Percentiles rank a stretch among this genome's conserved stretches.
Conservation (phyloP, 495 filamentous ascomycete species). For the Penicillium daleae region DNA sequence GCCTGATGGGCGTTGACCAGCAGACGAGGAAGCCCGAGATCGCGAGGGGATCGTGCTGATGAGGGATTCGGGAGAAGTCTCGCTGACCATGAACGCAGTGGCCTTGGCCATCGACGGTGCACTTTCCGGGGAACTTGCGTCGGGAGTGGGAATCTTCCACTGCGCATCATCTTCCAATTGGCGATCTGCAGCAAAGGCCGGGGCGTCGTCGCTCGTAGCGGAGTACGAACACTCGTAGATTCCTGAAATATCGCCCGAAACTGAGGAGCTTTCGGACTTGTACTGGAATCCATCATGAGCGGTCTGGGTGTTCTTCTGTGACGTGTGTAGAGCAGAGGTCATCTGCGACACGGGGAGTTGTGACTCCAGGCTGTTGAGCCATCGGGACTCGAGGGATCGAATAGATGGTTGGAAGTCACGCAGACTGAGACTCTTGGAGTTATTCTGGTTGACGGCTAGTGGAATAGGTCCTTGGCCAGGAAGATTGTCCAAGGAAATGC, state of each 20-base stretch:
- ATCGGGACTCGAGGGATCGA: conserved; percentile 44
- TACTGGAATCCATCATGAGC: conserved; percentile 41
- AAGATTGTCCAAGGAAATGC: conserved; percentile 29
- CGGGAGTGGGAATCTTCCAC: conserved; percentile 39
- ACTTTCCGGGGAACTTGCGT: conserved; percentile 29
- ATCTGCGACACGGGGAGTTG: conserved; percentile 41
- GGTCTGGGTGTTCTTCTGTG: conserved; percentile 30
- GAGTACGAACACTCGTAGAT: conserved; percentile 46
- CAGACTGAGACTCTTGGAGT: conserved; percentile 29
- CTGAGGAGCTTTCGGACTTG: conserved; percentile 48
- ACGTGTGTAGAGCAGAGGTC: conserved; percentile 28
- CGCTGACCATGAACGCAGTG: conserved; percentile 47
- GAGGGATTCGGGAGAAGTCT: conserved; percentile 38
- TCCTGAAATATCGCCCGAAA: conserved; percentile 41
- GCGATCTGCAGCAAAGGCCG: conserved; percentile 38
- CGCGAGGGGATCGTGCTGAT: conserved; percentile 33
- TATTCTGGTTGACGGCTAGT: conserved; percentile 31
- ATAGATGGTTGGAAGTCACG: conserved; percentile 33
- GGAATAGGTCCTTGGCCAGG: conserved; percentile 26
- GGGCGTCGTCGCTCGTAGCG: conserved; percentile 39
- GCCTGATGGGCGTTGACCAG: conserved; percentile 32
- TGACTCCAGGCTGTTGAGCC: conserved; percentile 43
- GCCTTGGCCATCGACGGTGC: conserved; percentile 35
- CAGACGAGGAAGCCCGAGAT: conserved; percentile 31
- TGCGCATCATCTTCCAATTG: conserved; percentile 36